Base-by-base conservation (phyloP, 31 red algal genomes). In the Odonthalia washingtoniensis region DNA sequence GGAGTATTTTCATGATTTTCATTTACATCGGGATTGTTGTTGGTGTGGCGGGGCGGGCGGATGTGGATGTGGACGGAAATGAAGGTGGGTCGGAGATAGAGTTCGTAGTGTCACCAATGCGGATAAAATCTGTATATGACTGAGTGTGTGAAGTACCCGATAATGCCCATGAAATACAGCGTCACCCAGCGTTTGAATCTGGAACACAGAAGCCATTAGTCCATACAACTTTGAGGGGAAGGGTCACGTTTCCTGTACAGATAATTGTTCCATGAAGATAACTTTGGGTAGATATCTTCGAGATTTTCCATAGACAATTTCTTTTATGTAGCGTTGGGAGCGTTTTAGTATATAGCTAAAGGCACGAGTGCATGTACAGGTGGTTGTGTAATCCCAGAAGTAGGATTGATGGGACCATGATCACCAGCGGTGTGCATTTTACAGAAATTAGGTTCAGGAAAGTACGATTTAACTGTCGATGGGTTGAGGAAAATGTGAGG, bases 401-500 rank as follows among this genome's bases (percentile, higher is more conserved):
- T 83, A 57, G 49, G 21, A 14, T 74, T 75, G 21, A 49, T 46
- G 0, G 88, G 88, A 14, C 49, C 49, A 66, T 67, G 26, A 44
- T 37, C 67, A n/a, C 39, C 45, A 57, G 80, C 73, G 9, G 70
- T 68, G 21, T 84, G 14, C 16, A 78, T 90, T 66, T 77, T 77
- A 77, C 88, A 90, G 80, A 90, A 84, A n/a, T 65, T 32, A 36
- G 88, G 79, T 5, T 70, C 78, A 37, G 88, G 88, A 70, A 84
- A 90, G 65, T 90, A 90, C 44, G 75, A 80, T 39, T 84, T 79
- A 42, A 65, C 53, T 6, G 88, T 70, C 18, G 70, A 66, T 32
- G 78, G 88, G 80, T 90, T 84, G 79, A 90, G 83, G 70, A 90
- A 77, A 40, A 90, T 90, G 49, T 90, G 88, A 17, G 88, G 88